Evolutionary conservation across 331 rosid genomes (phyloP), one percentile per base, ranked within the genome.

Genomic region (Arachis monticola): DNA sequence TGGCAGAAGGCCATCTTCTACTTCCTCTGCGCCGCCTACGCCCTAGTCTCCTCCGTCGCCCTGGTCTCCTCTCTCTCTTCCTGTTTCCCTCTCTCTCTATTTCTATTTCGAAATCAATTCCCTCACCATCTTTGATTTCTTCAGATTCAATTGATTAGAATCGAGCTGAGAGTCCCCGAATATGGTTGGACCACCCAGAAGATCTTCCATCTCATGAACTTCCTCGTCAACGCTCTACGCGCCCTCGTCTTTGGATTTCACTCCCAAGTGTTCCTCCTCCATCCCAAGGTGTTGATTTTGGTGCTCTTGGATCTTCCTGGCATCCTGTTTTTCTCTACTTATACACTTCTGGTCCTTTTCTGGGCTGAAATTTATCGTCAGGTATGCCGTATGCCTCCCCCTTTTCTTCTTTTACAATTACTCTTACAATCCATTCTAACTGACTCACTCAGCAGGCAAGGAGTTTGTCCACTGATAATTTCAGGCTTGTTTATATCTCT

Each of bases 341-440:
- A 83, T 79, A 85, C 96, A 1, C 96, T 92, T 56, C 88, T 92
- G 44, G 96, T 88, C 65, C 92, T 90, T 64, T 92, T 92, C 80
- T 92, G 97, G 97, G 97, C 97, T 65, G 97, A 92, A 84, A 92
- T 92, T 61, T 92, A 92, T 85, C 93, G 89, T 74, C 97, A 92
- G 97, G 96, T 82, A 82, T 82, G 90, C 51, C 48, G 48, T 8
- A 52, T 27, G 30, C 40, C 40, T 35, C 41, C 41, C 41, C 41
- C 41, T 53, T 8, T 55, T 58, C 10, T 50, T 14, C 55, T 46
- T 45, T 60, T 55, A 4, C 60, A 55, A 9, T 55, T 13, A n/a
- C 60, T 55, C 1, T 13, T 55, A 8, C 30, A 2, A 55, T 38
- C 41, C 13, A 55, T 55, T 55, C 60, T 55, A 13, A 55, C 60